Percentiles rank a stretch among this genome's conserved stretches.
These are phyloP conservation scores for Metschnikowia vanudenii DNA, from an alignment of 805 yeast species.

Conservation along the genomic window DNA sequence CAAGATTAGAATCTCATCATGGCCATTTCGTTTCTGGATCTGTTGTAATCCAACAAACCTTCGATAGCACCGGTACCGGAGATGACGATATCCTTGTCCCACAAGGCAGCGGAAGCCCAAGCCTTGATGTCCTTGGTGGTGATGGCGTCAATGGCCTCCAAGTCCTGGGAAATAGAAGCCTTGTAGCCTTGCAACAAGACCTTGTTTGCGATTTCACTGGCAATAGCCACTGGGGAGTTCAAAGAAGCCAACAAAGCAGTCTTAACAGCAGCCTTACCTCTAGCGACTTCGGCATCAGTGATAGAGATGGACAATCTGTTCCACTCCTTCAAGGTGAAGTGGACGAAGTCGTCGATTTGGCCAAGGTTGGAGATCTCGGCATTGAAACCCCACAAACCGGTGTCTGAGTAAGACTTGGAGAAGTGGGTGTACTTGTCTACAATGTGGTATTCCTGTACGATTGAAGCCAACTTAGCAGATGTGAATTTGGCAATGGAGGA, in stretches of 20 bases:
- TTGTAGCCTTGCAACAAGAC: constrained; percentile 61
- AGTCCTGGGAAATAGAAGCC: constrained; percentile 57
- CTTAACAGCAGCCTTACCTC: constrained; percentile 73
- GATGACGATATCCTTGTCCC: constrained; percentile 82
- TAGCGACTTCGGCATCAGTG: constrained; percentile 72
- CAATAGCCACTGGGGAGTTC: constrained; percentile 49
- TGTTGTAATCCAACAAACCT: constrained; percentile 77
- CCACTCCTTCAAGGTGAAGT: constrained; percentile 84
- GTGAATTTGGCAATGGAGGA: constrained; percentile 49
- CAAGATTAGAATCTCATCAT: constrained; percentile 65
- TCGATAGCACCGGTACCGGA: constrained; percentile 87
- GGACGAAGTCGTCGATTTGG: constrained; percentile 71
- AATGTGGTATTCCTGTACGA: constrained; percentile 68
- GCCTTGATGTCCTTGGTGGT: constrained; percentile 56
- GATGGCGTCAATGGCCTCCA: constrained; percentile 62
- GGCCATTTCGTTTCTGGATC: constrained; percentile 87
- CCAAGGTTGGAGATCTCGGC: constrained; percentile 59
- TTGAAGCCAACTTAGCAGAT: constrained; percentile 68
- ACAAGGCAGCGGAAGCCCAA: constrained; percentile 74
- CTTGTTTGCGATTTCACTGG: constrained; percentile 57
- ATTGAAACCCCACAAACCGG: constrained; percentile 83
- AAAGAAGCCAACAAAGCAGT: constrained; percentile 54
- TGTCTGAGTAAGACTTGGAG: constrained; percentile 68
- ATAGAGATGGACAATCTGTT: constrained; percentile 76
- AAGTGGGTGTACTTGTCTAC: constrained; percentile 72